Evolutionary conservation across 495 filamentous ascomycete species (phyloP), one percentile per base, ranked within the genome.

Genomic region (Neurospora terricola): DNA sequence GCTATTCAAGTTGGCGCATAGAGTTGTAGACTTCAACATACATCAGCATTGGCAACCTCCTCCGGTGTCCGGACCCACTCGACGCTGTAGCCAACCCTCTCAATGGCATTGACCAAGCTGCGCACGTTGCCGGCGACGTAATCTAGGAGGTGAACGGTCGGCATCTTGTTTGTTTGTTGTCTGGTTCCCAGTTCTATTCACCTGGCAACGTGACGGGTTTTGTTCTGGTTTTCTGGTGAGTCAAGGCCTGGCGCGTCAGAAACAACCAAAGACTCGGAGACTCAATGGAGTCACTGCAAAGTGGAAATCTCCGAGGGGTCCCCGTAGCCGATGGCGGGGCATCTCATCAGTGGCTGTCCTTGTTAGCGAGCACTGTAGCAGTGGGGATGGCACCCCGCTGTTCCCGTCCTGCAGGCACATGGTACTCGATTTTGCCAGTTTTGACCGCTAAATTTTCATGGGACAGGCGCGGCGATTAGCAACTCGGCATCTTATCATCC

Each of bases 21-120:
- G 39, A 18, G 39, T 34, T 0, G 21, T 14, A 14, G 76, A 27
- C 39, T 11, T 8, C 10, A 69, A 76, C 86, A 75, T 83, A 97
- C 94, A 82, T 97, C 93, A 62, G 94, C 96, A 77, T 91, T 88
- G 70, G 87, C 84, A 66, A 99, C 88, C 79, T 98, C 94, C 42
- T 90, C 88, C 14, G 96, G 96, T 12, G 87, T 88, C 72, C 87
- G 92, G 75, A 99, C 86, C 96, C 95, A 98, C 85, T 96, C 92
- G 16, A 99, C 93, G 71, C 90, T 88, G 80, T 94, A 98, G 72
- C 96, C 96, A 71, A 93, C 84, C 82, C 93, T 94, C 81, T 99
- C 95, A 78, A 99, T 96, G 75, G 96, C 96, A 84, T 99, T 99
- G 79, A 94, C 94, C 76, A 99, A 87, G 68, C 94, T 97, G 70